These are phyloP conservation scores for Usnea hakonensis DNA, from an alignment of 495 filamentous ascomycete genomes.

Conservation along the genomic window DNA sequence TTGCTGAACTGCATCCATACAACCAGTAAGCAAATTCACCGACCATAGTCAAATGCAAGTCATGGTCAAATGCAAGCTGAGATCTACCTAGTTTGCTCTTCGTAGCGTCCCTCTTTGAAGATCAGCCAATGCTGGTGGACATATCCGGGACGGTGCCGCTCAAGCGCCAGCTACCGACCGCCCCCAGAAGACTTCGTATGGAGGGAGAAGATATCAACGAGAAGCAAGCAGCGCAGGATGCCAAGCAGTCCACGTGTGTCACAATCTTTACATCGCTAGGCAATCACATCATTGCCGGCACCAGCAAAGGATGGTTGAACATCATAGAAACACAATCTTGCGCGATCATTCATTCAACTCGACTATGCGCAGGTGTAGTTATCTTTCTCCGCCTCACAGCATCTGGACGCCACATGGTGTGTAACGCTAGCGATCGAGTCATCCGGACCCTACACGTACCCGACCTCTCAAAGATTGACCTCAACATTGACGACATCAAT, in stretches of 20 bases:
- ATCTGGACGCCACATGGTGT: conserved; percentile 76
- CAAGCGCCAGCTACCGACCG: conserved; percentile 72
- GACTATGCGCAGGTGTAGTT: conserved; percentile 72
- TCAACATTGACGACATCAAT: conserved; percentile 51
- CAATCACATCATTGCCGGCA: conserved; percentile 81
- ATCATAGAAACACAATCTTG: conserved; percentile 75
- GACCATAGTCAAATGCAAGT: neutral
- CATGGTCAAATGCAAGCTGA: conserved; percentile 4
- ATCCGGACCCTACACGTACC: conserved; percentile 81
- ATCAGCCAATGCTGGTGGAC: conserved; percentile 81
- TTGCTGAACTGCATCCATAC: conserved; percentile 85
- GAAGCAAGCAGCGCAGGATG: conserved; percentile 83
- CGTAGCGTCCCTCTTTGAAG: conserved; percentile 85
- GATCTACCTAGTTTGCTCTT: conserved; percentile 55
- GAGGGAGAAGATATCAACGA: conserved; percentile 60
- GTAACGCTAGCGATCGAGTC: conserved; percentile 86
- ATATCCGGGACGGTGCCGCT: conserved; percentile 55
- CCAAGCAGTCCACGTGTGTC: conserved; percentile 87
- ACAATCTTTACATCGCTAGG: conserved; percentile 79
- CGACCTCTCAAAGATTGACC: conserved; percentile 46
- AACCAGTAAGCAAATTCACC: conserved; percentile 59
- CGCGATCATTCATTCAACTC: conserved; percentile 75
- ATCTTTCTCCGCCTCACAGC: conserved; percentile 76
- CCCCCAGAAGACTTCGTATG: conserved; percentile 56
- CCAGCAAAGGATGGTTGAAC: conserved; percentile 91